phyloP scores from a whole-genome alignment of 2,329 filamentous ascomycete genomes.

The Trichoderma gracile region DNA sequence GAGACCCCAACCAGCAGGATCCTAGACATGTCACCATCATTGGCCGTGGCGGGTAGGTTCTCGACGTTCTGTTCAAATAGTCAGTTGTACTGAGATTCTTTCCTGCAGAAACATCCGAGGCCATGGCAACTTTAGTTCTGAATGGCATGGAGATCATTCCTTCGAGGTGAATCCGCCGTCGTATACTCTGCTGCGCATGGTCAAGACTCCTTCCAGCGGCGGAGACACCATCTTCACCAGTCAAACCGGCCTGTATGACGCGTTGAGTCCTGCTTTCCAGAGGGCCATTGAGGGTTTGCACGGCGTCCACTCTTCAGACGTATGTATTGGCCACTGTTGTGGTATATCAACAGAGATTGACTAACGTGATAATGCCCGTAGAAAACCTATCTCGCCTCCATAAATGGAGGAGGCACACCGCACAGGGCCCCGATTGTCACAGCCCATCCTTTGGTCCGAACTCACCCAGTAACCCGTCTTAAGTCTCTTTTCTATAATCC shows the following conservation, averaged over 20 bases:
- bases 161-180: conserved; percentile 25
- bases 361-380: neutral
- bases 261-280: conserved; percentile 23
- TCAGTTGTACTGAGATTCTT: neutral
- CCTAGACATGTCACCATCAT: conserved; percentile 26
- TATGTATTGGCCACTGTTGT: neutral
- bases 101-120: conserved; percentile 13
- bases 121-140: conserved; percentile 20
- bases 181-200: conserved; percentile 19
- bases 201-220: conserved; percentile 25
- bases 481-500: conserved; percentile 25
- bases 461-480: conserved; percentile 24
- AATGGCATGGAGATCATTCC: conserved; percentile 25
- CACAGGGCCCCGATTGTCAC: conserved; percentile 25
- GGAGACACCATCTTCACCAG: conserved; percentile 26
- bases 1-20: conserved; percentile 26
- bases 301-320: conserved; percentile 24
- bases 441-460: conserved; percentile 23
- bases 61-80: too few species aligned
- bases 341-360: neutral
- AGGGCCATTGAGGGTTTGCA: conserved; percentile 23
- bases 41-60: conserved; percentile 23
- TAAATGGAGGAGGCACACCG: conserved; percentile 25
- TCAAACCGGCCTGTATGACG: conserved; percentile 22
- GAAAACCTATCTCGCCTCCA: conserved; percentile 24